These are phyloP conservation scores for Ambrosiella xylebori DNA, from an alignment of 2,329 filamentous ascomycete species.

Conservation along the genomic window DNA sequence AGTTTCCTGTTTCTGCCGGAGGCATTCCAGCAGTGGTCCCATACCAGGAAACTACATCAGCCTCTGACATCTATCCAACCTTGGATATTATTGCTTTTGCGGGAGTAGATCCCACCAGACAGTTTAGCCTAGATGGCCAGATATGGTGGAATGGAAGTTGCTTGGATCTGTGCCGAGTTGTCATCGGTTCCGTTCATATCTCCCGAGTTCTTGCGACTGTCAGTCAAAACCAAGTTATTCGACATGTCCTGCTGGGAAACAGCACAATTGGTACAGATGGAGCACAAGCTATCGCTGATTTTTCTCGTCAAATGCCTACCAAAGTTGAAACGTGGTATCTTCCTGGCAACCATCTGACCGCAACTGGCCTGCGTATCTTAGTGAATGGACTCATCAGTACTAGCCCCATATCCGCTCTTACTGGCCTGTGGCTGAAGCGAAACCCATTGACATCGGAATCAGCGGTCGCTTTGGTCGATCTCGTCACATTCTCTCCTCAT, in stretches of 20 bases:
- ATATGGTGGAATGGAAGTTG: constrained; percentile 33
- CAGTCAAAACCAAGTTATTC: constrained; percentile 28
- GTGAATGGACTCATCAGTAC: constrained; percentile 24
- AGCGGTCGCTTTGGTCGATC: constrained; percentile 24
- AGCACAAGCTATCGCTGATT: constrained; percentile 27
- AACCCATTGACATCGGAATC: constrained; percentile 30
- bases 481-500: constrained; percentile 26
- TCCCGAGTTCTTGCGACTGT: constrained; percentile 31
- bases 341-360: constrained; percentile 35
- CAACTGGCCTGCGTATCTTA: constrained; percentile 23
- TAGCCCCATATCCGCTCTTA: background rate
- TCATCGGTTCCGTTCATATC: constrained; percentile 34
- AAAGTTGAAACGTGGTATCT: constrained; percentile 39
- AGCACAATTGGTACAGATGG: constrained; percentile 35
- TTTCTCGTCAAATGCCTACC: constrained; percentile 27
- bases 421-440: constrained; percentile 31
- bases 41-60: constrained; percentile 20
- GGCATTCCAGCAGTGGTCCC: constrained; percentile 21
- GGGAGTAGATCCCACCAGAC: background rate
- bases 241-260: constrained; percentile 36
- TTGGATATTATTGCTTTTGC: constrained; percentile 16
- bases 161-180: constrained; percentile 39
- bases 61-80: constrained; percentile 21
- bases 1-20: constrained; percentile 19
- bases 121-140: constrained; percentile 21